phyloP scores from a whole-genome alignment of 2,329 filamentous ascomycete genomes.

The Capronia americana region DNA sequence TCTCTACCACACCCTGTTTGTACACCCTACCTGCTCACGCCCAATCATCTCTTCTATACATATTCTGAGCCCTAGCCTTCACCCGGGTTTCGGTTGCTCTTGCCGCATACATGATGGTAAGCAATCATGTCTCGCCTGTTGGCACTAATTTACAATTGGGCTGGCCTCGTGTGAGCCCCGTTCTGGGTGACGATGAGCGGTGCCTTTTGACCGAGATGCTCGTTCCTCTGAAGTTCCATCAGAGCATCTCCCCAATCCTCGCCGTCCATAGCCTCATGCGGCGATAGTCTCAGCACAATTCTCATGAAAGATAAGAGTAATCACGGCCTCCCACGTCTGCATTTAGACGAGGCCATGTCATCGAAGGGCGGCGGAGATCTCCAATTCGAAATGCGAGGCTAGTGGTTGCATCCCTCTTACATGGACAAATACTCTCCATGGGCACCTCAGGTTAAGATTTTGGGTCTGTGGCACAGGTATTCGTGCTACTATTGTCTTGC shows the following conservation, averaged over 20 bases:
- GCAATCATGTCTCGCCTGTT: not conserved
- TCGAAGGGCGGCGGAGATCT: conserved; percentile 13
- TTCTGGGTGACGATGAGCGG: not conserved
- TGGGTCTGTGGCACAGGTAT: not conserved
- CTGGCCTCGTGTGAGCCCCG: not conserved
- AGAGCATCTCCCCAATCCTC: not conserved
- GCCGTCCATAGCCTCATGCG: not conserved
- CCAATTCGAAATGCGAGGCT: not conserved
- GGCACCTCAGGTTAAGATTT: not conserved
- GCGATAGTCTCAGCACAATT: not conserved
- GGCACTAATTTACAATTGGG: not conserved
- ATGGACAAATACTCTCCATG: not conserved
- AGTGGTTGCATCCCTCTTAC: not conserved
- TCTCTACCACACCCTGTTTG: not conserved
- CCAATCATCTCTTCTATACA: not conserved
- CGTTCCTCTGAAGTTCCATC: not conserved
- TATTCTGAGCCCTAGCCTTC: not conserved
- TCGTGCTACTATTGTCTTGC: not conserved
- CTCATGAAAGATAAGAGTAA: not conserved
- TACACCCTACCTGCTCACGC: not conserved
- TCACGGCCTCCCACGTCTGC: not conserved
- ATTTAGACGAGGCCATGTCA: conserved; percentile 4
- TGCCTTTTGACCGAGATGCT: not conserved
- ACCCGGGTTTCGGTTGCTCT: not conserved
- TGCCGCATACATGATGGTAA: not conserved